A percentile compares a stretch with the other conserved stretches of the same genome.
phyloP scores from a whole-genome alignment of 116 monocot genomes.

The Posidonia oceanica region DNA sequence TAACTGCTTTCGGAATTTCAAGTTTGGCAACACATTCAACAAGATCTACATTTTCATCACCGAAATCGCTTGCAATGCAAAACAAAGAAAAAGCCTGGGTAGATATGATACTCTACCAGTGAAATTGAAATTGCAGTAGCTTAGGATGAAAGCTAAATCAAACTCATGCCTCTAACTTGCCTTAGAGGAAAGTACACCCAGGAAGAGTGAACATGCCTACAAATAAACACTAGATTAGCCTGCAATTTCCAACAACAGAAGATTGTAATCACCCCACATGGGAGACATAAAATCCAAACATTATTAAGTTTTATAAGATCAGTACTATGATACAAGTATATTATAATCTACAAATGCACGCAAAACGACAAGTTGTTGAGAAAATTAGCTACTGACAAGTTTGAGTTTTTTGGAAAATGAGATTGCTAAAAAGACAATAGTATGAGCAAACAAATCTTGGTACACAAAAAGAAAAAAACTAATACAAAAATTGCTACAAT shows the following conservation, averaged over 20 bases:
- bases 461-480: background rate
- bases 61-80: slow-evolving; percentile 15
- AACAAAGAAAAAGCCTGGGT: background rate
- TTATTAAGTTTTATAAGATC: background rate
- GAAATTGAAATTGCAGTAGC: background rate
- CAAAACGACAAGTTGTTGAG: background rate
- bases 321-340: background rate
- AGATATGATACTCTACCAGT: too few relatives aligned
- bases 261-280: background rate
- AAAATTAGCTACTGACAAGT: background rate
- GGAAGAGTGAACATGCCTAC: slow-evolving; percentile 12
- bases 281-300: background rate
- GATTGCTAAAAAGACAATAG: background rate
- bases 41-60: slow-evolving; percentile 19
- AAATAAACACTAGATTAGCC: slow-evolving; percentile 23
- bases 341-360: background rate
- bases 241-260: slow-evolving; percentile 2
- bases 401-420: background rate
- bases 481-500: too few relatives aligned
- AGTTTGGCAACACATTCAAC: slow-evolving; percentile 13
- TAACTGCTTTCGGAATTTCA: slow-evolving; percentile 15
- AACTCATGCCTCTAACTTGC: background rate
- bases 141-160: background rate
- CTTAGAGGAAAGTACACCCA: background rate
- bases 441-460: background rate